Conservation (phyloP, 225 moss, liverwort and hornwort genomes). For the Bryum argenteum region DNA sequence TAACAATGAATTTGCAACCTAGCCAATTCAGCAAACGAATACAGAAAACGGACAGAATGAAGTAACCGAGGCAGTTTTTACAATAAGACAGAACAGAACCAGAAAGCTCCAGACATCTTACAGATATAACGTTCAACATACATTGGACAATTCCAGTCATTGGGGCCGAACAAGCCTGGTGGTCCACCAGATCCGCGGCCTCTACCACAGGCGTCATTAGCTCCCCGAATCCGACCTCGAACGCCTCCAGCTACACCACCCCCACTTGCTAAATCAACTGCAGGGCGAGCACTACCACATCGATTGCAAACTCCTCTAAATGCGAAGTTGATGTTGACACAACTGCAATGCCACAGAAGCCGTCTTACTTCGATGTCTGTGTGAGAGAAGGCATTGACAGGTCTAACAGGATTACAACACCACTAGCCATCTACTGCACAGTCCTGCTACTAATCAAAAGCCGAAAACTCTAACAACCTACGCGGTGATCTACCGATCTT, state of each 20-base stretch:
- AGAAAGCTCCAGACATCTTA: conserved; percentile 1
- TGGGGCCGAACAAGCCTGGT: conserved; percentile 82
- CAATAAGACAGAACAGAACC: conserved; percentile 1
- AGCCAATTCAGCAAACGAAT: not conserved
- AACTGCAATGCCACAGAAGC: conserved; percentile 45
- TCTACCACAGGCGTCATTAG: conserved; percentile 51
- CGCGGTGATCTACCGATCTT: not conserved
- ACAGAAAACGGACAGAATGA: not conserved
- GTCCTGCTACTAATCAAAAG: not conserved
- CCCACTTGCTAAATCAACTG: conserved; percentile 55
- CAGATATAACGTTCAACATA: conserved; percentile 30
- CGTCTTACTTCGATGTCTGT: not conserved
- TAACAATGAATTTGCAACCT: not conserved
- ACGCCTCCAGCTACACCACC: conserved; percentile 59
- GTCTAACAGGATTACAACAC: not conserved
- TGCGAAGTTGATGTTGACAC: conserved; percentile 84
- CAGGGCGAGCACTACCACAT: conserved; percentile 72
- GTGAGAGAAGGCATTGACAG: not conserved
- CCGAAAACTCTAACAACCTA: not conserved
- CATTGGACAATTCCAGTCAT: conserved; percentile 92
- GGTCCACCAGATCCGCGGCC: conserved; percentile 69
- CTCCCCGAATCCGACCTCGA: conserved; percentile 64
- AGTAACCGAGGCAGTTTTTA: not conserved
- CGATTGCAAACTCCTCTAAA: conserved; percentile 89
- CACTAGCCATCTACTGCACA: not conserved